phyloP scores from a whole-genome alignment of 805 yeast species.

The Lipomyces spencermartinsiae region DNA sequence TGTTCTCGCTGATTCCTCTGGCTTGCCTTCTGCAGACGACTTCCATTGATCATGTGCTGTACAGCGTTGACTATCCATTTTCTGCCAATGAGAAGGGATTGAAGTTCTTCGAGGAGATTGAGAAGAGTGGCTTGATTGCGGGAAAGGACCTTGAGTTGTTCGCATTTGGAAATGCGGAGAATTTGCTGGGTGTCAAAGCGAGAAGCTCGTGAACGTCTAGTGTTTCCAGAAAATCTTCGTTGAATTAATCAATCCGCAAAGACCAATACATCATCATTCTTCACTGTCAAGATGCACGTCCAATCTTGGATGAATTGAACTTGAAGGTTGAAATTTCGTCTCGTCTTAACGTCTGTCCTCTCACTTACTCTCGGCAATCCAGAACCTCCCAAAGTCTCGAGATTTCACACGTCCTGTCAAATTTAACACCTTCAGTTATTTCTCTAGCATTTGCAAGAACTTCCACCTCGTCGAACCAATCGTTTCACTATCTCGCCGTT shows the following conservation, averaged over 20 bases:
- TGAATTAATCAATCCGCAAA: conserved; percentile 3
- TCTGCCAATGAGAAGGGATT: conserved; percentile 10
- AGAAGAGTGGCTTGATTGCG: conserved; percentile 3
- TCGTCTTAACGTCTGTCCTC: conserved; percentile 5
- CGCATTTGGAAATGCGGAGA: conserved; percentile 14
- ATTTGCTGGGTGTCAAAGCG: conserved; percentile 11
- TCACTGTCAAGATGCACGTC: conserved; percentile 5
- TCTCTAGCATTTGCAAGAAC: neutral
- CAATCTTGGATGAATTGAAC: conserved; percentile 5
- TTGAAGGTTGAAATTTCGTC: neutral
- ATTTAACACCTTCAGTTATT: conserved; percentile 4
- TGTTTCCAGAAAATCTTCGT: conserved; percentile 4
- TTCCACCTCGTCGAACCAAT: conserved; percentile 2
- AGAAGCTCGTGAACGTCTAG: conserved; percentile 7
- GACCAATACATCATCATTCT: conserved; percentile 4
- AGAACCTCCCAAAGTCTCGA: conserved; percentile 1
- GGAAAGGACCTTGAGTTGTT: conserved; percentile 10
- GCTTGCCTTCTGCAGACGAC: conserved; percentile 15
- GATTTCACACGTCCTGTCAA: conserved; percentile 2
- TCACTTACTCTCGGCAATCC: neutral
- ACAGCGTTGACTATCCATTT: conserved; percentile 17
- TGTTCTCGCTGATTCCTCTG: conserved; percentile 21
- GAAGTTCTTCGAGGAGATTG: conserved; percentile 13
- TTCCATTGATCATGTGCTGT: conserved; percentile 13
- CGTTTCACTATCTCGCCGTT: conserved; percentile 3